Conservation (phyloP, 176 grass and related monocot species). For the Luzula sylvatica region DNA sequence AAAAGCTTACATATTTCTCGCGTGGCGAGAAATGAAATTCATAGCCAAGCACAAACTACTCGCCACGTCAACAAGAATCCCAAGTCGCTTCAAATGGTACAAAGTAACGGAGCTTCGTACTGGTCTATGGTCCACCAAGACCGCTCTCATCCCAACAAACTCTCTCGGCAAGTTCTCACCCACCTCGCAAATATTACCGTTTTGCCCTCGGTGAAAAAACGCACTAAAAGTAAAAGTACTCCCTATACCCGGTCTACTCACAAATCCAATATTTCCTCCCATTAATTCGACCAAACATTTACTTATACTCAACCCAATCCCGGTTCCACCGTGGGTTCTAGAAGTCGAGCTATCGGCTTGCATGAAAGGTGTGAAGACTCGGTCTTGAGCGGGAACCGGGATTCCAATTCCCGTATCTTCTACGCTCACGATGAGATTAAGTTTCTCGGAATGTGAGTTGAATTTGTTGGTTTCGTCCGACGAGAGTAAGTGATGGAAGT, state of each 20-base stretch:
- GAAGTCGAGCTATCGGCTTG: slow-evolving; percentile 96
- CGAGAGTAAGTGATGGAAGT: slow-evolving; percentile 50
- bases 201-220: slow-evolving; percentile 33
- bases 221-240: slow-evolving; percentile 90
- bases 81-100: slow-evolving; percentile 84
- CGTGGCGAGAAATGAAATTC: slow-evolving; percentile 34
- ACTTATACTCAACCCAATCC: slow-evolving; percentile 93
- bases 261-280: slow-evolving; percentile 76
- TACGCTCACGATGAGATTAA: slow-evolving; percentile 58
- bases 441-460: slow-evolving; percentile 19
- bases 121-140: slow-evolving; percentile 61
- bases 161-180: slow-evolving; percentile 47
- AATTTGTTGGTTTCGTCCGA: slow-evolving; percentile 21
- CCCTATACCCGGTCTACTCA: slow-evolving; percentile 55
- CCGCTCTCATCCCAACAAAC: slow-evolving; percentile 64
- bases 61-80: slow-evolving; percentile 52
- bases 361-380: slow-evolving; percentile 93
- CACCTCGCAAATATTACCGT: slow-evolving; percentile 31
- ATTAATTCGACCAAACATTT: slow-evolving; percentile 96
- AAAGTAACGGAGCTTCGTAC: slow-evolving; percentile 67
- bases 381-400: slow-evolving; percentile 69
- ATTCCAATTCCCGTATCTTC: slow-evolving; percentile 96
- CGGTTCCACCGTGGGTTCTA: slow-evolving; percentile 88
- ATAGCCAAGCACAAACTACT: slow-evolving; percentile 39
- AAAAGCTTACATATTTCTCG: slow-evolving; percentile 29